Conservation (phyloP, 495 filamentous ascomycete species). For the Amniculicola lignicola region DNA sequence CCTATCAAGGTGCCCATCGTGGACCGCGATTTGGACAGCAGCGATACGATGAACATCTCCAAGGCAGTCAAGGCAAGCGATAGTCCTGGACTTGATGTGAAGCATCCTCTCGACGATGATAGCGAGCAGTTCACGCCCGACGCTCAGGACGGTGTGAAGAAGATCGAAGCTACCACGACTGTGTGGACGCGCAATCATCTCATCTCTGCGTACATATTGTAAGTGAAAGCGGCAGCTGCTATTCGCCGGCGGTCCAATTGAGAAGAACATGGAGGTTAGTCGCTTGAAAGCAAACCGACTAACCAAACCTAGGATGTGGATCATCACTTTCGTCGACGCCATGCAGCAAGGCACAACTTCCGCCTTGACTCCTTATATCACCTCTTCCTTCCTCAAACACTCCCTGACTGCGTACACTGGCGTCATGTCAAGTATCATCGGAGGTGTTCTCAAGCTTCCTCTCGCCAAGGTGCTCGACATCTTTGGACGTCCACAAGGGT, state of each 20-base stretch:
- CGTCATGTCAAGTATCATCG: conserved; percentile 55
- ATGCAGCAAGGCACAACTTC: conserved; percentile 36
- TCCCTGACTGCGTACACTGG: conserved; percentile 34
- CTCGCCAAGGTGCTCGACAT: conserved; percentile 65
- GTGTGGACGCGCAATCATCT: conserved; percentile 46
- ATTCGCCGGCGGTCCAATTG: no score
- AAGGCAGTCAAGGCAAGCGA: no score
- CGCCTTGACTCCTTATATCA: conserved; percentile 36
- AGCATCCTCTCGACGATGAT: no score
- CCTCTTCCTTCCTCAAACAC: conserved; percentile 35
- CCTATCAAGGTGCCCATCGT: no score
- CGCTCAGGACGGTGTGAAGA: conserved; percentile 46
- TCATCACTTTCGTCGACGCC: conserved; percentile 51
- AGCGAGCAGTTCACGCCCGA: no score
- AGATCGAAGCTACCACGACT: conserved; percentile 47
- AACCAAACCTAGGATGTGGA: conserved; percentile 52
- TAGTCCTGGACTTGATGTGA: no score
- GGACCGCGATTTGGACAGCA: no score
- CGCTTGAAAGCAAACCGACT: no score
- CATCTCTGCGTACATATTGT: conserved; percentile 46
- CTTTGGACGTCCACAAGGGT: conserved; percentile 56
- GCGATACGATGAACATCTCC: no score
- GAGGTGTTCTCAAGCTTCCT: conserved; percentile 59
- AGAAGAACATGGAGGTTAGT: no score
- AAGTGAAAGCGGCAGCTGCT: conserved; percentile 2